Evolutionary conservation across 345 rosid species (phyloP).

Genomic region (Bruguiera sexangula): DNA sequence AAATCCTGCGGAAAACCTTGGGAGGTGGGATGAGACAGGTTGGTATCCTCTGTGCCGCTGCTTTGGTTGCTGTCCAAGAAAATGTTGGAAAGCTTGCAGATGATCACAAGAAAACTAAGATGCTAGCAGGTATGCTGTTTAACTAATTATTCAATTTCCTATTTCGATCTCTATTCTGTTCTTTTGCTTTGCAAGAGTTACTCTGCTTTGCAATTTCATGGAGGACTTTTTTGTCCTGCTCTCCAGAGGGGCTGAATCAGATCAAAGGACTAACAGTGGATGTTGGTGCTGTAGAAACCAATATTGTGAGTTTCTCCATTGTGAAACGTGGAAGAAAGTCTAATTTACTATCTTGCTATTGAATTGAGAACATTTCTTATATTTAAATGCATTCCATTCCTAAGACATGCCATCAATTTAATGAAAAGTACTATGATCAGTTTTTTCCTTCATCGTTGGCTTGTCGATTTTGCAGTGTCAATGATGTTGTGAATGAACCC

Average conservation of each 20-base stretch:
- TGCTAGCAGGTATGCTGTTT: slow-evolving; percentile 59
- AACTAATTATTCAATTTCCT: not conserved
- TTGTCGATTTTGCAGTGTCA: too few relatives aligned
- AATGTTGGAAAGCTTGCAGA: slow-evolving; percentile 57
- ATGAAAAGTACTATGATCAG: too few relatives aligned
- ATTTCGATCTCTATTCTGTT: not conserved
- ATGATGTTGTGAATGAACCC: too few relatives aligned
- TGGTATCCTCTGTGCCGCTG: slow-evolving; percentile 85
- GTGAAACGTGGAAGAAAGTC: not conserved
- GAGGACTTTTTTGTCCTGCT: not conserved
- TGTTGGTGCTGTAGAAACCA: slow-evolving; percentile 72
- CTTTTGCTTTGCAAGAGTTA: not conserved
- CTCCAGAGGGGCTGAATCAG: slow-evolving; percentile 64
- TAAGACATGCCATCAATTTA: not conserved
- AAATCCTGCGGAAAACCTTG: slow-evolving; percentile 77
- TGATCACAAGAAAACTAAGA: slow-evolving; percentile 81
- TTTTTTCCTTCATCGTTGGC: too few relatives aligned
- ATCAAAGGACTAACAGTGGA: slow-evolving; percentile 66
- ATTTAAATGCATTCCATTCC: not conserved
- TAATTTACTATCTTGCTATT: too few relatives aligned
- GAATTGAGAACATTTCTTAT: not conserved
- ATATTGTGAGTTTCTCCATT: slow-evolving; percentile 59
- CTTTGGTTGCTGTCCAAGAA: slow-evolving; percentile 67
- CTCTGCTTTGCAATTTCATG: not conserved
- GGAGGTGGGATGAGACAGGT: slow-evolving; percentile 98